These are phyloP conservation scores for Penicillium psychrofluorescens DNA, from an alignment of 495 filamentous ascomycete genomes.

Conservation along the genomic window DNA sequence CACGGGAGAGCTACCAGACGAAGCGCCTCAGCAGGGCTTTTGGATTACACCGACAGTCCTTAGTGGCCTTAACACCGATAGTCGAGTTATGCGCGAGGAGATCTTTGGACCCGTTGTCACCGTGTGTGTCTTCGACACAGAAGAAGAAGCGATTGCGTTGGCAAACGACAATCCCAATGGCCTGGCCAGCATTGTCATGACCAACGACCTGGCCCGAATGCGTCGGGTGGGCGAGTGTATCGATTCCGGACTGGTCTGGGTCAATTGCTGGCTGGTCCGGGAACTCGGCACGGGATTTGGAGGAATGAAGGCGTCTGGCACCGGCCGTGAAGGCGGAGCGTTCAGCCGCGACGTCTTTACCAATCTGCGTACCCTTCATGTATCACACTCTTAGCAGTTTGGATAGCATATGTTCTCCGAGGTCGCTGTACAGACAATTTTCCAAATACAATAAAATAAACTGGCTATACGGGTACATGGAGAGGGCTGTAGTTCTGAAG, in stretches of 20 bases:
- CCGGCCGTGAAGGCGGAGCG: slow-evolving; percentile 9
- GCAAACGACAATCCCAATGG: slow-evolving; percentile 46
- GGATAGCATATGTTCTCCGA: neutral
- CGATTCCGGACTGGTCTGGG: slow-evolving; percentile 15
- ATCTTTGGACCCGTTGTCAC: slow-evolving; percentile 48
- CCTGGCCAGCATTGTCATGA: slow-evolving; percentile 7
- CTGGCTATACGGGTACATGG: too few relatives aligned
- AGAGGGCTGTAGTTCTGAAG: too few relatives aligned
- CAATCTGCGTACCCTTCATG: slow-evolving; percentile 12
- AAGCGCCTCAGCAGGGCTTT: slow-evolving; percentile 22
- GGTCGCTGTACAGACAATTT: neutral
- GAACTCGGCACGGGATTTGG: slow-evolving; percentile 16
- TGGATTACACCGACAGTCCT: slow-evolving; percentile 40
- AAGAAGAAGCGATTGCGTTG: slow-evolving; percentile 42
- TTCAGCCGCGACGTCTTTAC: slow-evolving; percentile 13
- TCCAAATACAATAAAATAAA: too few relatives aligned
- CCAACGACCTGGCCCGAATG: slow-evolving; percentile 9
- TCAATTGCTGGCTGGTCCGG: slow-evolving; percentile 12
- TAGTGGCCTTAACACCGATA: slow-evolving; percentile 16
- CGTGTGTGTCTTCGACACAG: slow-evolving; percentile 44
- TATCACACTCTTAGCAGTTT: neutral
- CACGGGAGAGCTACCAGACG: slow-evolving; percentile 2
- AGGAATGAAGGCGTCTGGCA: slow-evolving; percentile 14
- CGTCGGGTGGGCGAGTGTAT: slow-evolving; percentile 8
- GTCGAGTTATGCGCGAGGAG: slow-evolving; percentile 35